These are phyloP conservation scores for Penicillium sp. DNA, from an alignment of 2,329 filamentous ascomycete species.

Conservation along the genomic window DNA sequence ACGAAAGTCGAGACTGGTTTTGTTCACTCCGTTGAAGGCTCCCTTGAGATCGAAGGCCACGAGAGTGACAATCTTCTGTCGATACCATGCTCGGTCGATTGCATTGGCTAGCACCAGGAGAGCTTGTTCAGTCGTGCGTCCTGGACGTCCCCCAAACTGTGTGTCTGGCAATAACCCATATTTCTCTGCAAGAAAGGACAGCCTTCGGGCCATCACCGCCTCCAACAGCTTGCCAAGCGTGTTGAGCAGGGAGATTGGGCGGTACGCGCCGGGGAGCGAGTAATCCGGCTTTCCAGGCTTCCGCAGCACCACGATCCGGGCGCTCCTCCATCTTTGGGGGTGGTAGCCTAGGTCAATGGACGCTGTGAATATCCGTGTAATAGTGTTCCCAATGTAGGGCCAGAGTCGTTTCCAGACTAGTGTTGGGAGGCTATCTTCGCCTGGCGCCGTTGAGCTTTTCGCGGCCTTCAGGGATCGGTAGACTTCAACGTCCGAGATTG, in stretches of 20 bases:
- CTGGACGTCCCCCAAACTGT: slow-evolving; percentile 15
- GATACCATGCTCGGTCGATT: slow-evolving; percentile 6
- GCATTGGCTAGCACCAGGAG: slow-evolving; percentile 9
- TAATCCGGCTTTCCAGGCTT: slow-evolving; percentile 30
- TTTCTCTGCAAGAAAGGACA: slow-evolving; percentile 11
- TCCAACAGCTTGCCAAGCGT: slow-evolving; percentile 24
- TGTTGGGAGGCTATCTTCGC: too few species aligned
- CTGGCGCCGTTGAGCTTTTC: too few species aligned
- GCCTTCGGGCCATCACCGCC: slow-evolving; percentile 12
- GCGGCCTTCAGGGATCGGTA: too few species aligned
- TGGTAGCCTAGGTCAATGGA: slow-evolving; percentile 13
- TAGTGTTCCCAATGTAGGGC: too few species aligned
- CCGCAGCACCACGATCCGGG: slow-evolving; percentile 21
- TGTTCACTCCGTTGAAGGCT: slow-evolving; percentile 11
- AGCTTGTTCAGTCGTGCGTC: slow-evolving; percentile 13
- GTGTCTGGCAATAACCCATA: slow-evolving; percentile 12
- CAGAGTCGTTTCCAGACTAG: too few species aligned
- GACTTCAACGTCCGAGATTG: neutral
- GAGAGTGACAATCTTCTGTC: slow-evolving; percentile 1
- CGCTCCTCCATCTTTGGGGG: slow-evolving; percentile 15
- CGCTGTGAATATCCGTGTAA: too few species aligned
- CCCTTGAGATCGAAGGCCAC: slow-evolving; percentile 10
- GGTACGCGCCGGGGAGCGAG: slow-evolving; percentile 19
- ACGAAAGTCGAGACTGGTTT: slow-evolving; percentile 4
- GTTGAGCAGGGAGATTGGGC: slow-evolving; percentile 27